Conservation (phyloP, 169 alveolate genomes). For the Cyclospora cayetanensis region DNA sequence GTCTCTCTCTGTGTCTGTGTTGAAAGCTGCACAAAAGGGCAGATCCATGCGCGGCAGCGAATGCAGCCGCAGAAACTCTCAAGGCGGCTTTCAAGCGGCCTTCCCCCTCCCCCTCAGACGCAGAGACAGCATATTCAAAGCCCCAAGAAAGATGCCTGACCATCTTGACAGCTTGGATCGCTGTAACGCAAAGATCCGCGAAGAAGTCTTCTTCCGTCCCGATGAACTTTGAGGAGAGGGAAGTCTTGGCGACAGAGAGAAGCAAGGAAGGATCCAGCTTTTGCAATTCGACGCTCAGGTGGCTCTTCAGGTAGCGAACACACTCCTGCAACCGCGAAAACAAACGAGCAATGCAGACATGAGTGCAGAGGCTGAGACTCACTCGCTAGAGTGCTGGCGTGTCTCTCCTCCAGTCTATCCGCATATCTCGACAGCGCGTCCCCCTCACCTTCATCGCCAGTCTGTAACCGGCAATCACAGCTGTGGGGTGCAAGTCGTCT, state of each 20-base stretch:
- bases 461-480: slow-evolving; percentile 88
- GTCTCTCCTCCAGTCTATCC: too few relatives aligned
- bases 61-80: not conserved
- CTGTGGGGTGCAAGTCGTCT: slow-evolving; percentile 98
- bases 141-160: too few relatives aligned
- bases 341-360: not conserved
- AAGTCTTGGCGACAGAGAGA: slow-evolving; percentile 94
- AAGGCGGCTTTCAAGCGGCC: too few relatives aligned
- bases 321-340: slow-evolving; percentile 88
- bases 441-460: slow-evolving; percentile 91
- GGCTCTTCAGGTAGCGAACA: slow-evolving; percentile 93
- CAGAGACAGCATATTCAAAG: too few relatives aligned
- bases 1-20: too few relatives aligned
- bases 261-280: slow-evolving; percentile 84
- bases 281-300: slow-evolving; percentile 87
- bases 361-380: not conserved
- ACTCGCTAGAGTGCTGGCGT: too few relatives aligned
- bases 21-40: not conserved
- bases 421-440: too few relatives aligned
- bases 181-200: slow-evolving; percentile 95
- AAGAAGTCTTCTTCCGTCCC: slow-evolving; percentile 89
- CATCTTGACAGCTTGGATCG: slow-evolving; percentile 92
- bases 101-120: too few relatives aligned
- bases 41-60: not conserved
- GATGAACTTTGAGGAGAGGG: slow-evolving; percentile 94